Percentiles rank a stretch among this genome's conserved stretches.
Evolutionary conservation across 208 protist species (phyloP).

Genomic region (Wallacemonas rigidus): DNA sequence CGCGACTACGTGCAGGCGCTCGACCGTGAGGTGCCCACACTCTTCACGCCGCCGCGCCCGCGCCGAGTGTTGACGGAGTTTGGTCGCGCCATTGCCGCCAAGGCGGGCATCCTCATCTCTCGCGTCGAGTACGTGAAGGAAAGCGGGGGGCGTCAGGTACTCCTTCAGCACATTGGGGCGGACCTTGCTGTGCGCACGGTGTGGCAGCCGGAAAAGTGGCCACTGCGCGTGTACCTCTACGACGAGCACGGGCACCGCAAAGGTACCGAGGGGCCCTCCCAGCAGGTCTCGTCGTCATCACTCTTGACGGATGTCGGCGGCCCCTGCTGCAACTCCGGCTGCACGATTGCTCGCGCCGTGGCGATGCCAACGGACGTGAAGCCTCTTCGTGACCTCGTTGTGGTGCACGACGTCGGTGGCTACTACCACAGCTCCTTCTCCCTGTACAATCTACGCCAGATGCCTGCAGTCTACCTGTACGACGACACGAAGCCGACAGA

Average conservation of each 20-base stretch:
- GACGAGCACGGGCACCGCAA: conserved; percentile 26
- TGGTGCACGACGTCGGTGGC: conserved; percentile 67
- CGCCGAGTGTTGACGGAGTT: conserved; percentile 71
- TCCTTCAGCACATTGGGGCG: conserved; percentile 62
- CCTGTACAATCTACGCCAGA: conserved; percentile 65
- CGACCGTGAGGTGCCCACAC: conserved; percentile 28
- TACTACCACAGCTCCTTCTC: conserved; percentile 73
- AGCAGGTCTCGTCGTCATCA: neutral
- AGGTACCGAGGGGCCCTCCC: neutral
- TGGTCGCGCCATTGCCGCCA: conserved; percentile 56
- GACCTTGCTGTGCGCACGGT: conserved; percentile 73
- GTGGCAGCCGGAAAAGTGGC: conserved; percentile 71
- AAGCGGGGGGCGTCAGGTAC: conserved; percentile 45
- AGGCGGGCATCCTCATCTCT: conserved; percentile 56
- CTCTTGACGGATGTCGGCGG: conserved; percentile 50
- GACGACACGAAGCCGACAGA: conserved; percentile 15
- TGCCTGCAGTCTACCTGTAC: conserved; percentile 55
- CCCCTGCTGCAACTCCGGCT: conserved; percentile 71
- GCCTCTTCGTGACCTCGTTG: conserved; percentile 45
- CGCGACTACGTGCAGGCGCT: conserved; percentile 43
- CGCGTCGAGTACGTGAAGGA: conserved; percentile 73
- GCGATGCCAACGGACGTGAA: conserved; percentile 28
- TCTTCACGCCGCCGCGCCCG: conserved; percentile 36
- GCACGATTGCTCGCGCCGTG: conserved; percentile 39
- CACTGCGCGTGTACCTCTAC: conserved; percentile 58